Evolutionary conservation across 1,284 basidiomycete genomes (phyloP), one percentile per base, ranked within the genome.

Genomic region (Rhodotorula sp.): DNA sequence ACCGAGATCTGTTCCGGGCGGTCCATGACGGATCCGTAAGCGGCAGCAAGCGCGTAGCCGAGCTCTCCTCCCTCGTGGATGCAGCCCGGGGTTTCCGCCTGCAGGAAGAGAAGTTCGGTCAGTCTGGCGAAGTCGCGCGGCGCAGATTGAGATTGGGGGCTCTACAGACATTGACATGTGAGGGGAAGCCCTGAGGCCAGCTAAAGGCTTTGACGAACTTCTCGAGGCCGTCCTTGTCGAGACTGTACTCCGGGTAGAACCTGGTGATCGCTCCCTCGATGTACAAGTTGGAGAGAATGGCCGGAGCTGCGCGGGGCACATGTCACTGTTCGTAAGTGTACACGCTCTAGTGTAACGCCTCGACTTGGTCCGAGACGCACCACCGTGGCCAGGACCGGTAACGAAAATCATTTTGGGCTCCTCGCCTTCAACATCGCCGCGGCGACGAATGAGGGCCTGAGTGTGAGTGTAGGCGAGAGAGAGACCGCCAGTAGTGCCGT

Each of bases 21-120:
- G 81, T 95, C 93, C 90, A 95, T 92, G 76, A 92, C 81, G 34
- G 78, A 73, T 6, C 81, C 81, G 70, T 91, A 94, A 0, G 91
- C 87, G 16, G 92, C 91, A 49, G 88, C 85, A 56, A 95, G 87
- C 0, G 92, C 91, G 77, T 80, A 80, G 29, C 79, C 92, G n/a
- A 93, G 86, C 81, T 94, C 92, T 51, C 92, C 85, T 68, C 93
- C 93, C 82, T 96, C 93, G 78, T 95, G 93, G 74, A 95, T 93
- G 5, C 87, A 85, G 12, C 93, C 92, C 29, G 92, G 92, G 0
- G 90, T 92, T 81, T 91, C 87, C 0, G 90, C 89, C 72, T 77
- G 51, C 5, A 26, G 43, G 23, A 48, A 26, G 23, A 31, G 39
- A 48, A 15, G 5, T 23, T 21, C 15, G 15, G 21, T 63, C 46